Evolutionary conservation across 345 rosid species (phyloP).

Genomic region (Syzygium jambos): DNA sequence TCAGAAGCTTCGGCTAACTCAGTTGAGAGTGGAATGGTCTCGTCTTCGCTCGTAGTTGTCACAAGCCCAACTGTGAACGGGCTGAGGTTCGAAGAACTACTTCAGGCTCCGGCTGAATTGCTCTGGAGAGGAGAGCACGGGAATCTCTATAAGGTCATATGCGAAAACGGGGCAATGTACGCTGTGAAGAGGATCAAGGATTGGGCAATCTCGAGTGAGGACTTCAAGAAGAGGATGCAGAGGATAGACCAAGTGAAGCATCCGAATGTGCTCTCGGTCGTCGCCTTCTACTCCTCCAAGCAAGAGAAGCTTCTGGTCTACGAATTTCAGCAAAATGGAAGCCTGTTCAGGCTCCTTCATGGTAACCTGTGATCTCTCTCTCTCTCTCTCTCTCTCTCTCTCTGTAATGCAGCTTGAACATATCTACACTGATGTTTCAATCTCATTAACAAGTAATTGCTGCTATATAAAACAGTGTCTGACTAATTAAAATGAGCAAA

Average conservation of each 20-base stretch:
- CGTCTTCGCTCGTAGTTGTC: constrained; percentile 33
- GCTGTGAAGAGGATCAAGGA: constrained; percentile 60
- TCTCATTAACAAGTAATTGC: no score
- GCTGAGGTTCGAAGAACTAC: constrained; percentile 42
- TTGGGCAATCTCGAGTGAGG: constrained; percentile 32
- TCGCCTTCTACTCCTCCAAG: constrained; percentile 39
- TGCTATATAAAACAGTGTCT: no score
- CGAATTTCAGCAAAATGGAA: constrained; percentile 40
- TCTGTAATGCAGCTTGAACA: not conserved
- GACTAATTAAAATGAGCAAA: no score
- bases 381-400: not conserved
- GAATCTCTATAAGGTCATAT: constrained; percentile 41
- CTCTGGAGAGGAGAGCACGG: constrained; percentile 43
- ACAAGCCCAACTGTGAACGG: constrained; percentile 35
- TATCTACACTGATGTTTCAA: not conserved
- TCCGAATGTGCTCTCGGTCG: constrained; percentile 37
- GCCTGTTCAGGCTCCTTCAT: constrained; percentile 40
- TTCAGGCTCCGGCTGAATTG: constrained; percentile 60
- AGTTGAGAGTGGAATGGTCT: constrained; percentile 16
- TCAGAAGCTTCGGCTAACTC: constrained; percentile 18
- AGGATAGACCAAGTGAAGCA: constrained; percentile 33
- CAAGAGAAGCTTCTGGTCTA: constrained; percentile 56
- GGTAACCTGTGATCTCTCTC: constrained; percentile 20
- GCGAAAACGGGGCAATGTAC: constrained; percentile 24
- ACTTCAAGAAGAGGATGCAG: constrained; percentile 46